Conservation (phyloP, 1,284 basidiomycete genomes). For the Athelia sp. region DNA sequence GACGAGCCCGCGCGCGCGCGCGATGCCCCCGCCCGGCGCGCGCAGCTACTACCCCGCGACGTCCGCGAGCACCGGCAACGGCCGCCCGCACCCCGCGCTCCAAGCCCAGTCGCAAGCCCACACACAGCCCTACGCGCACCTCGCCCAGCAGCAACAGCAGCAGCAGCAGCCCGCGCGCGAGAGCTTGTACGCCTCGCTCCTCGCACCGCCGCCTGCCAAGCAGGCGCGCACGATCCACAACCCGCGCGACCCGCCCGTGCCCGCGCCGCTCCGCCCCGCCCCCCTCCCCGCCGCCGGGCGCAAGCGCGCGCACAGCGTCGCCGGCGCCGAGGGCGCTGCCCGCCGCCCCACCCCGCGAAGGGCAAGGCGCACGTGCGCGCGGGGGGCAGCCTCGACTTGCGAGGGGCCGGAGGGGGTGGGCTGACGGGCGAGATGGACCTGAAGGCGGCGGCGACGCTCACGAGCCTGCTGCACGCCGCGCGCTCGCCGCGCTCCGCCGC, state of each 20-base stretch:
- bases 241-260: constrained; percentile 60
- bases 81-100: constrained; percentile 6
- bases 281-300: too few species aligned
- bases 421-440: constrained; percentile 62
- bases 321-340: constrained; percentile 9
- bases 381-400: too few species aligned
- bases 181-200: constrained; percentile 66
- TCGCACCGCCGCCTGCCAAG: constrained; percentile 68
- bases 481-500: constrained; percentile 66
- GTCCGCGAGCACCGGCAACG: constrained; percentile 17
- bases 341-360: constrained; percentile 30
- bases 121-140: too few species aligned
- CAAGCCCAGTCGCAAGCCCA: too few species aligned
- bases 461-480: constrained; percentile 57
- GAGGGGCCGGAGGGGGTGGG: constrained; percentile 29
- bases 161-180: constrained; percentile 25
- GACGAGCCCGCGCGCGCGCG: too few species aligned
- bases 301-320: too few species aligned
- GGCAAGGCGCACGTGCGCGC: constrained; percentile 43
- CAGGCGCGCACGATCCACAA: constrained; percentile 72
- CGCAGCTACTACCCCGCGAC: constrained; percentile 20
- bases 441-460: constrained; percentile 75
- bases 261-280: constrained; percentile 45
- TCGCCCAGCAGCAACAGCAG: too few species aligned
- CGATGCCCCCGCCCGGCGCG: constrained; percentile 17